Conservation (phyloP, 352 stramenopile genomes). For the Globisporangium recalcitrans region DNA sequence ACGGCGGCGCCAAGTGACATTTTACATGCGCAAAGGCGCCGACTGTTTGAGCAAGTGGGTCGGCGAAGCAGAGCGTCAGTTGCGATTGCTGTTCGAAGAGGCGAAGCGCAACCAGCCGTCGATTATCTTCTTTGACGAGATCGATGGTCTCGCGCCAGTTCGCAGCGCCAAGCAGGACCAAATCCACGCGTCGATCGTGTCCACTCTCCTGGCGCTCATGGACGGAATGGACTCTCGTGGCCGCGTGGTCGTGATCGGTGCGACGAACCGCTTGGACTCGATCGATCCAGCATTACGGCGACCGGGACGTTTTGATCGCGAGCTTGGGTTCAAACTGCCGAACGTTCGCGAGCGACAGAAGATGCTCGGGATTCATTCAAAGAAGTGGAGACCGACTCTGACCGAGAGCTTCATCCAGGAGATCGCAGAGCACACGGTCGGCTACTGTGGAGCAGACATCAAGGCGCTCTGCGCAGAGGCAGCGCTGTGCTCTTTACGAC, state of each 20-base stretch:
- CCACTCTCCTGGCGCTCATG: conserved; percentile 90
- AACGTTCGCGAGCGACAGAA: conserved; percentile 72
- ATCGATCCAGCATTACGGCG: conserved; percentile 94
- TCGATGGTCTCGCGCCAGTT: conserved; percentile 89
- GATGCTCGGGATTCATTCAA: conserved; percentile 88
- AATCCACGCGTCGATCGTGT: conserved; percentile 92
- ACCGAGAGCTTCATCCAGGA: conserved; percentile 55
- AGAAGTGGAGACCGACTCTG: conserved; percentile 79
- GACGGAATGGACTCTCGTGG: conserved; percentile 83
- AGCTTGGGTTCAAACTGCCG: conserved; percentile 88
- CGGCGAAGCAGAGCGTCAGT: conserved; percentile 87
- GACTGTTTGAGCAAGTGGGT: conserved; percentile 92
- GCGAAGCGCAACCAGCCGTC: conserved; percentile 86
- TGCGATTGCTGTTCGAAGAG: conserved; percentile 90
- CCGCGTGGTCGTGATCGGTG: conserved; percentile 96
- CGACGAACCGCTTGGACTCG: conserved; percentile 95
- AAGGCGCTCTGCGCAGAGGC: conserved; percentile 90
- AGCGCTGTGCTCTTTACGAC: conserved; percentile 81
- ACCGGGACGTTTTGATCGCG: conserved; percentile 91
- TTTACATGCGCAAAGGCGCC: conserved; percentile 93
- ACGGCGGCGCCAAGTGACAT: conserved; percentile 74
- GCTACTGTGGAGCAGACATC: conserved; percentile 90
- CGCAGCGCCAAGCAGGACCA: conserved; percentile 92
- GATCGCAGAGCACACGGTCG: conserved; percentile 78
- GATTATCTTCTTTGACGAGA: conserved; percentile 96